These are phyloP conservation scores for Dothideomycetes sp. DNA, from an alignment of 2,329 filamentous ascomycete genomes.

Conservation along the genomic window DNA sequence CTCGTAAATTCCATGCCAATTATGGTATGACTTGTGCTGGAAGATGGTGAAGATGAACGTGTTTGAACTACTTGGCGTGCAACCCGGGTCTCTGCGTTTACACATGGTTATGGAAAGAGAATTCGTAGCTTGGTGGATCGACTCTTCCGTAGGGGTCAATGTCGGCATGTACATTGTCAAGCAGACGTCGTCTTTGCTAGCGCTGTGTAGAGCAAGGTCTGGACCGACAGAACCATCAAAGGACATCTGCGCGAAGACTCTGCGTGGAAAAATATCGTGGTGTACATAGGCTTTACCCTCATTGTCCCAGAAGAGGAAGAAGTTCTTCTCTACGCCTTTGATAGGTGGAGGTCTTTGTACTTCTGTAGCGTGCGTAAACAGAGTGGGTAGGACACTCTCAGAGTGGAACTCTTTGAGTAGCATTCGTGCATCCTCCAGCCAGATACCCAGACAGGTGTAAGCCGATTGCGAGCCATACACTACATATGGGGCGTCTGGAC, in stretches of 20 bases:
- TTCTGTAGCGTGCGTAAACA: conserved; percentile 41
- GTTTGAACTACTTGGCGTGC: conserved; percentile 36
- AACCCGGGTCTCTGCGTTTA: conserved; percentile 36
- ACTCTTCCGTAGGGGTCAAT: conserved; percentile 31
- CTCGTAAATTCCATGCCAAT: conserved; percentile 45
- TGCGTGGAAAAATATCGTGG: conserved; percentile 43
- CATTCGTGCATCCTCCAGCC: conserved; percentile 45
- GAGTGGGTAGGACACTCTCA: conserved; percentile 14
- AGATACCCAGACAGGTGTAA: conserved; percentile 49
- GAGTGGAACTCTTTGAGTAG: conserved; percentile 33
- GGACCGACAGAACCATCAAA: conserved; percentile 39
- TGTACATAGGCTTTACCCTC: conserved; percentile 41
- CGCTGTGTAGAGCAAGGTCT: conserved; percentile 36
- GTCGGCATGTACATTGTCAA: conserved; percentile 39
- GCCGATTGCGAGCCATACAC: conserved; percentile 49
- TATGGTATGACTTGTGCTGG: conserved; percentile 45
- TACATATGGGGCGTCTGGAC: conserved; percentile 41
- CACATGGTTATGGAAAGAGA: conserved; percentile 49
- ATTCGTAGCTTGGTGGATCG: conserved; percentile 53
- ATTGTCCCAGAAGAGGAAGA: conserved; percentile 52
- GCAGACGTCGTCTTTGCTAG: conserved; percentile 36
- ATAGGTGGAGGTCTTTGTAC: conserved; percentile 42
- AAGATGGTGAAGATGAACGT: conserved; percentile 48
- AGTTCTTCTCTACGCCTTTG: conserved; percentile 50
- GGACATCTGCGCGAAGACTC: conserved; percentile 41